A percentile compares a stretch with the other conserved stretches of the same genome.
These are phyloP conservation scores for Ramalina peruviana DNA, from an alignment of 495 filamentous ascomycete species.

Conservation along the genomic window DNA sequence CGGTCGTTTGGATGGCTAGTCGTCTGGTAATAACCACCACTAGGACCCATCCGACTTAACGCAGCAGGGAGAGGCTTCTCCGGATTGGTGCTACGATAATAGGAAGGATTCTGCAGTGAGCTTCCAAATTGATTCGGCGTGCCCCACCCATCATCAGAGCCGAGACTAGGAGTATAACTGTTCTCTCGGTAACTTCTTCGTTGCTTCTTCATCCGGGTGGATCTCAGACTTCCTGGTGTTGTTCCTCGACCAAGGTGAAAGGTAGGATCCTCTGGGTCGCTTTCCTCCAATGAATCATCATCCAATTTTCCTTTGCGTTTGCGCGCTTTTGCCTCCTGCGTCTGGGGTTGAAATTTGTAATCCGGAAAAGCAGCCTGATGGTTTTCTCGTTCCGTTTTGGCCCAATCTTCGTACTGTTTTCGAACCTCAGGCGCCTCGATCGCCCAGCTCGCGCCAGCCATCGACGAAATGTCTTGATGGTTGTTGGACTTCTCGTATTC, in stretches of 20 bases:
- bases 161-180: constrained; percentile 12
- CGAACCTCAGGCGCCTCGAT: constrained; percentile 58
- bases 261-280: constrained; percentile 22
- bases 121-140: constrained; percentile 1
- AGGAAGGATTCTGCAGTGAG: constrained; percentile 29
- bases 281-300: constrained; percentile 26
- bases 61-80: constrained; percentile 41
- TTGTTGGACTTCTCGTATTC: constrained; percentile 74
- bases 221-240: constrained; percentile 19
- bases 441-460: constrained; percentile 76
- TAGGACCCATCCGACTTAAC: constrained; percentile 36
- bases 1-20: constrained; percentile 30
- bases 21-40: constrained; percentile 49
- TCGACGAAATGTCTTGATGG: constrained; percentile 80
- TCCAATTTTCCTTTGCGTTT: constrained; percentile 36
- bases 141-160: constrained; percentile 12
- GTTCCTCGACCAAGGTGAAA: constrained; percentile 15
- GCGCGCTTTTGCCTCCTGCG: constrained; percentile 38
- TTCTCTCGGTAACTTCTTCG: constrained; percentile 8
- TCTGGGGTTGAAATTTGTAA: constrained; percentile 90
- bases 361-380: constrained; percentile 77
- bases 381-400: constrained; percentile 70
- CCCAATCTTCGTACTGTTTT: constrained; percentile 68
- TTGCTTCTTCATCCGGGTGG: constrained; percentile 17
- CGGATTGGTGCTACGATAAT: constrained; percentile 48